Base-by-base conservation (phyloP, 495 filamentous ascomycete genomes). In the Aspergillus incahuasiensis region DNA sequence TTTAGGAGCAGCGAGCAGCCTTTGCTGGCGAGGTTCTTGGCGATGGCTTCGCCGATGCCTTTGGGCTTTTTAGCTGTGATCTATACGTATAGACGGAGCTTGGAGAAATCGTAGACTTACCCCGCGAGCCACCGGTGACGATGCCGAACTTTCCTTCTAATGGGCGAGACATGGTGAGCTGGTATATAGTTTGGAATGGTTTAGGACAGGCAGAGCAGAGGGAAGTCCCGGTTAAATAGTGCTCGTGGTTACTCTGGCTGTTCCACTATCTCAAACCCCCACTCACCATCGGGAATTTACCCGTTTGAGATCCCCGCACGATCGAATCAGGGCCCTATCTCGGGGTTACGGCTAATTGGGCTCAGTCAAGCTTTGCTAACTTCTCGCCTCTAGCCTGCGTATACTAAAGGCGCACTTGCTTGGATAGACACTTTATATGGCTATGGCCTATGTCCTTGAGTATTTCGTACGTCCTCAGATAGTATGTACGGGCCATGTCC, bases 41-140 rank as follows among this genome's bases (percentile, higher is more conserved):
- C 86, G 61, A 92, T 90, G n/a, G 88, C 86, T 54, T 84, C 87
- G 47, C 91, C 91, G 65, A 96, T 95, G 59, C 91, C 91, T 95
- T 9, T 42, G 30, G 55, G 39, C 16, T 48, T 34, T 41, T 61
- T 35, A 40, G 45, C 25, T 13, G 19, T 20, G 19, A 49, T 44
- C 50, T 46, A 41, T 50, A 30, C 30, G 9, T n/a, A 32, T 13
- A n/a, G 41, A 41, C 30, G 39, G 52, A 46, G 20, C 20, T 25
- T n/a, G n/a, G n/a, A n/a, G n/a, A n/a, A n/a, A n/a, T n/a, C 5
- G 43, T 35, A 40, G 25, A 50, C 70, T 38, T 68, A 88, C 88
- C 87, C 69, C 87, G 75, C 55, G 87, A 89, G 48, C 81, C 85
- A 35, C 88, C 88, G n/a, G 88, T 90, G 48, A 92, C 75, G 61